Evolutionary conservation across 331 rosid genomes (phyloP), one percentile per base, ranked within the genome.

Genomic region (Malus hybrid): DNA sequence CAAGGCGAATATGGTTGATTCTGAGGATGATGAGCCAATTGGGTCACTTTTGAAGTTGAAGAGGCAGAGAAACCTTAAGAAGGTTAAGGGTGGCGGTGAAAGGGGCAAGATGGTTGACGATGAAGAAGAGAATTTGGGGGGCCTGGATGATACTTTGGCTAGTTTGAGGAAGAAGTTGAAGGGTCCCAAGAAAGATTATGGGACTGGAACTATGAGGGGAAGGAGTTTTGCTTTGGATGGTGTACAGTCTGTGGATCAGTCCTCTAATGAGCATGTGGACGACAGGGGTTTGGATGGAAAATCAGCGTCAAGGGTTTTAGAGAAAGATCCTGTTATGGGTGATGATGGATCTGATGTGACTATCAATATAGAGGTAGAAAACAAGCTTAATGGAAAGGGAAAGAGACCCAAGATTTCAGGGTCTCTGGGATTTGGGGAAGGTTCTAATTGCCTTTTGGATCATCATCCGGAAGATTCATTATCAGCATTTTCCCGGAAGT

Each of bases 101-200:
- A 79, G 85, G 79, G 86, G 70, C 28, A 78, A 83, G 81, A 88
- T 54, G 70, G 65, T 73, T 29, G 92, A 76, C 62, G 82, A 33
- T 32, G 82, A n/a, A n/a, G 75, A 83, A 13, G 91, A 68, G 65
- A 92, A 88, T 78, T 83, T 86, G 28, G 91, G 88, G 79, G 92
- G 89, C 59, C 83, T 95, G 96, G 93, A 87, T 74, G 97, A 92
- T 84, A 92, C 99, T 20, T 78, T 95, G 84, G 99, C 99, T 29
- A 90, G 88, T 79, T 89, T 95, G 70, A 85, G 93, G 90, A 95
- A 92, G 85, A 90, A 92, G 78, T 87, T 95, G 89, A 95, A 85
- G 86, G 96, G 89, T 81, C 96, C 93, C 24, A 91, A 88, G 81
- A 90, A 83, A 82, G 90, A 88, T 76, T 73, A n/a, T 54, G 96